These are phyloP conservation scores for Triticum aestivum DNA, from an alignment of 176 grass and related monocot species.

Conservation along the genomic window DNA sequence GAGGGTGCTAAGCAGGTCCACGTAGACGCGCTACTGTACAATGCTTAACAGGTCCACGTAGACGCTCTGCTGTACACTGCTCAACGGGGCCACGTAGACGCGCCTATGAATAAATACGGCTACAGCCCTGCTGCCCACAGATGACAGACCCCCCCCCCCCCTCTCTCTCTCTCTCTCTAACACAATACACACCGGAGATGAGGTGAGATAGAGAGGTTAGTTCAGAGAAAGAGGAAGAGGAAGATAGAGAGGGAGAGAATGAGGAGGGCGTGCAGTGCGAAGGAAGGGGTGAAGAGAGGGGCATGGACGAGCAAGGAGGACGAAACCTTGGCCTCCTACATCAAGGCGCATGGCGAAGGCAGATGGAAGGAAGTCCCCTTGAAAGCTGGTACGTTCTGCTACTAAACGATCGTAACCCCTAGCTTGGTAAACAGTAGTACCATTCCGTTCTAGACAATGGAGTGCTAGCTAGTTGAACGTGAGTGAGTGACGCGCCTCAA, in stretches of 20 bases:
- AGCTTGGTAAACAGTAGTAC: not conserved
- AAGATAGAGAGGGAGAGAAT: constrained; percentile 2
- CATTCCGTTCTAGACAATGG: not conserved
- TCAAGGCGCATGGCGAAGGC: constrained; percentile 73
- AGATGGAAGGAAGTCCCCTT: constrained; percentile 68
- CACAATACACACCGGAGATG: not conserved
- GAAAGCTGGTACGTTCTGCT: constrained; percentile 43
- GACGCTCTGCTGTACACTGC: no score
- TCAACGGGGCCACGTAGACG: not conserved
- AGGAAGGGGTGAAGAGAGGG: constrained; percentile 70
- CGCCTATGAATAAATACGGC: not conserved
- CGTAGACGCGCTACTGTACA: not conserved
- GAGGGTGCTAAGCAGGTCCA: not conserved
- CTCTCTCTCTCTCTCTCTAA: no score
- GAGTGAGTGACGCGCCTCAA: no score
- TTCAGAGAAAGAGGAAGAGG: not conserved
- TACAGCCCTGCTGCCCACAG: not conserved
- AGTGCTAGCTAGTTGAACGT: not conserved
- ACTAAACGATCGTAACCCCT: no score
- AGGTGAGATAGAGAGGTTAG: no score
- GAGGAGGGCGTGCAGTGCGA: constrained; percentile 64
- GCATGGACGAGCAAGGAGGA: constrained; percentile 79
- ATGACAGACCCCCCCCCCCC: no score
- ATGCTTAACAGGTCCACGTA: not conserved
- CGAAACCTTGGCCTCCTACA: constrained; percentile 47